Evolutionary conservation across 352 stramenopile genomes (phyloP), one percentile per base, ranked within the genome.

Genomic region (Achlya hypogyna): DNA sequence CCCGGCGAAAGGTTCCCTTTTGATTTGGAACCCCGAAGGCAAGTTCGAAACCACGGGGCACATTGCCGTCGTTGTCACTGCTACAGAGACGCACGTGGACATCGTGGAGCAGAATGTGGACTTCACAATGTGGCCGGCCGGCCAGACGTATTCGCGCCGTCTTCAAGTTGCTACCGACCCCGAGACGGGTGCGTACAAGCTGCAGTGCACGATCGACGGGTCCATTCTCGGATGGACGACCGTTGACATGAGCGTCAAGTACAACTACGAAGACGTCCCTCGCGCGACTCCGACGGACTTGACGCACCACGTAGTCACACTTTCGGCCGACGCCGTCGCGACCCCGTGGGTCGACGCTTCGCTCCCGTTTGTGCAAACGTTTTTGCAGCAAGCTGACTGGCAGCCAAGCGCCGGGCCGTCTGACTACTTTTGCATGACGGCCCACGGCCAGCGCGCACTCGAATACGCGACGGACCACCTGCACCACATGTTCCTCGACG

Each of bases 61-160:
- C 27, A 52, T 64, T 32, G 54, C 54, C 38, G 54, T 64, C 54
- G 38, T 64, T 20, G 54, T 64, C n/a, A 27, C 20, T n/a, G 54
- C 47, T 3, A 23, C n/a, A n/a, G n/a, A 28, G 25, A 12, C n/a
- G 12, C 52, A 64, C 40, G 23, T 51, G 1, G 54, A 64, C 27
- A 64, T 64, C 35, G 54, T 52, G 3, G 54, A 64, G 28, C 34
- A 64, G 22, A 64, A 64, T 23, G 32, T 64, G n/a, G 54, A 64
- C 34, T 35, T 51, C 27, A 64, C 54, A 12, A n/a, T 64, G 16
- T 64, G 54, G 54, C 54, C 54, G 9, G 31, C 29, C 3, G 32
- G 34, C 14, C 20, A 27, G 9, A 51, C 45, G 22, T 64, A 64
- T 28, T 64, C 54, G 14, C 54, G 54, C 32, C 54, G 54, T 6